Conservation (phyloP, 2,329 filamentous ascomycete species). For the Clonostachys solani region DNA sequence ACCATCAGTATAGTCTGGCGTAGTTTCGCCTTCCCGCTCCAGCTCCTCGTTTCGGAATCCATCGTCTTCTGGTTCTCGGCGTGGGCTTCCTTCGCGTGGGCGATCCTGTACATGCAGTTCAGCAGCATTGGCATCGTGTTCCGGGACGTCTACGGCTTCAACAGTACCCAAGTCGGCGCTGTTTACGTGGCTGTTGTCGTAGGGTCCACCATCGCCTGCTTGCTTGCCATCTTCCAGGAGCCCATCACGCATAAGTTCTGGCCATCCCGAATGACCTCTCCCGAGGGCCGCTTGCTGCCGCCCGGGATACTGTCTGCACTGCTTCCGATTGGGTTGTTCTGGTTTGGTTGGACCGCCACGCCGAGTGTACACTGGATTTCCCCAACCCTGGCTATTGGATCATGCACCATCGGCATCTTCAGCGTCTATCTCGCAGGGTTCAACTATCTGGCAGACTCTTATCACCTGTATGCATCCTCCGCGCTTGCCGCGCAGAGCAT, state of each 20-base stretch:
- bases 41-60: constrained; percentile 51
- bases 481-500: constrained; percentile 64
- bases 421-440: constrained; percentile 65
- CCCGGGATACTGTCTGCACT: constrained; percentile 57
- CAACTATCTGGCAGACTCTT: constrained; percentile 66
- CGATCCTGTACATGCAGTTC: constrained; percentile 60
- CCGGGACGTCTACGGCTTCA: constrained; percentile 54
- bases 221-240: constrained; percentile 52
- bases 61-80: constrained; percentile 64
- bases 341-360: constrained; percentile 63
- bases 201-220: constrained; percentile 39
- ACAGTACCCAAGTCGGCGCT: constrained; percentile 51
- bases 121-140: constrained; percentile 62
- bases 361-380: constrained; percentile 56
- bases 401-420: constrained; percentile 65
- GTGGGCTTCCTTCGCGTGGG: constrained; percentile 70
- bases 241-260: constrained; percentile 49
- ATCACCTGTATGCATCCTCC: constrained; percentile 61
- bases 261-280: constrained; percentile 20
- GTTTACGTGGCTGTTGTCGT: constrained; percentile 49
- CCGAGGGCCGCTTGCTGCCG: constrained; percentile 61
- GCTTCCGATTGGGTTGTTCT: constrained; percentile 63
- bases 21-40: constrained; percentile 22
- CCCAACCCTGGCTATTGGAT: constrained; percentile 55
- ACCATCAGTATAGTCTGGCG: constrained; percentile 14